phyloP scores from a whole-genome alignment of 495 filamentous ascomycete genomes.

The Pseudotulostoma volvatum region DNA sequence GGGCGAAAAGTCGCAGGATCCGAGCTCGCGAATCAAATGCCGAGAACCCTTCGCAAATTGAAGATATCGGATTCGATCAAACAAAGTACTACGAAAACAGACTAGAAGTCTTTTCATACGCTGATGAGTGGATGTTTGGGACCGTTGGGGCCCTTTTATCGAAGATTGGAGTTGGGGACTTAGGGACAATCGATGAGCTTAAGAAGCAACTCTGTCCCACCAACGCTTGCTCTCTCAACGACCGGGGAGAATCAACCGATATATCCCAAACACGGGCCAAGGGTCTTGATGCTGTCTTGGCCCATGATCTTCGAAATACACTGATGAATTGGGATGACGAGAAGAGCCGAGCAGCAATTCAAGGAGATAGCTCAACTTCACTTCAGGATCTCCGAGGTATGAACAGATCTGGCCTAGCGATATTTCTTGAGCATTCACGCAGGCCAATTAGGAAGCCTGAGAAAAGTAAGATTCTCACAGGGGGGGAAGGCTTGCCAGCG shows the following conservation, averaged over 20 bases:
- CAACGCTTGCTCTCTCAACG: too few species aligned
- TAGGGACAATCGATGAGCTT: constrained; percentile 28
- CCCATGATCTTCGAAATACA: constrained; percentile 36
- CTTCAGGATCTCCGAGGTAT: constrained; percentile 27
- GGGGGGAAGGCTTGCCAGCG: constrained; percentile 35
- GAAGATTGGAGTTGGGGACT: constrained; percentile 43
- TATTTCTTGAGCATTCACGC: constrained; percentile 68
- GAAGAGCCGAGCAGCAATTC: constrained; percentile 38
- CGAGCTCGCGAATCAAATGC: constrained; percentile 57
- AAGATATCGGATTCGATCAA: constrained; percentile 43
- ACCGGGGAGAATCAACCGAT: constrained; percentile 9
- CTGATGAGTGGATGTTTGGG: constrained; percentile 62
- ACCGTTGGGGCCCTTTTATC: constrained; percentile 48
- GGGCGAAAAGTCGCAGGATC: constrained; percentile 69
- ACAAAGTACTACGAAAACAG: constrained; percentile 57
- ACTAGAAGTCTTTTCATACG: constrained; percentile 46
- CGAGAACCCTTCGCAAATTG: constrained; percentile 32
- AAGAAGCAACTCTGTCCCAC: constrained; percentile 13
- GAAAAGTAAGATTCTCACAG: constrained; percentile 36
- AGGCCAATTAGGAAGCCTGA: constrained; percentile 36
- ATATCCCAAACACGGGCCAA: constrained; percentile 3
- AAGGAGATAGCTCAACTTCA: constrained; percentile 36
- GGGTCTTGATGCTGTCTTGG: constrained; percentile 16
- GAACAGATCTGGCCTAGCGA: constrained; percentile 44
- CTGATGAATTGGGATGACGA: constrained; percentile 43